Evolutionary conservation across 139 green algal species (phyloP).

Genomic region (Mychonastes homosphaera): DNA sequence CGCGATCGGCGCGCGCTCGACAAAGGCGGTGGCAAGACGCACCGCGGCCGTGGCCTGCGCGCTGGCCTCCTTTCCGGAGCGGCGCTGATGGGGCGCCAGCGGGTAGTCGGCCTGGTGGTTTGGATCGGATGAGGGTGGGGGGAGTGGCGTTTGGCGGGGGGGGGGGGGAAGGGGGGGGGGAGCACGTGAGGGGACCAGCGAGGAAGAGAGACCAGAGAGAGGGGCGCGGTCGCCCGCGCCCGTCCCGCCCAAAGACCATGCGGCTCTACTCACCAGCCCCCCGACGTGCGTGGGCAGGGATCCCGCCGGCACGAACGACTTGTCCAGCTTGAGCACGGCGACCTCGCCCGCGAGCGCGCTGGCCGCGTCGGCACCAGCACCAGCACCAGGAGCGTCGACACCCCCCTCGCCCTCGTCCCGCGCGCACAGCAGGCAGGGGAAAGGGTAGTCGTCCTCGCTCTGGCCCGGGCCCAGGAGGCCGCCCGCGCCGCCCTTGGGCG

Average conservation of each 20-base stretch:
- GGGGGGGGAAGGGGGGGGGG: background rate
- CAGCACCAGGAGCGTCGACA: conserved; percentile 12
- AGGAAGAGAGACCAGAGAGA: background rate
- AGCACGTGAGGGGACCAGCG: background rate
- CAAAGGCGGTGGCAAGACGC: conserved; percentile 4
- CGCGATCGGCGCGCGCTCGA: background rate
- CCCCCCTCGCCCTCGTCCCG: background rate
- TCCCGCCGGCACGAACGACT: conserved; percentile 24
- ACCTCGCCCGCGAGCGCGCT: conserved; percentile 7
- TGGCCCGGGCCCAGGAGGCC: conserved; percentile 5
- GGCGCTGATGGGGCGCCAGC: conserved; percentile 47
- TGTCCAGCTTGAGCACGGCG: conserved; percentile 10
- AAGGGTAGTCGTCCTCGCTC: conserved; percentile 11
- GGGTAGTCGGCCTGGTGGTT: conserved; percentile 58
- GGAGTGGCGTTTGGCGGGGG: background rate
- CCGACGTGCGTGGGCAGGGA: conserved; percentile 32
- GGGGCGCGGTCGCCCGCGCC: no score
- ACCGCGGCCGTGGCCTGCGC: conserved; percentile 26
- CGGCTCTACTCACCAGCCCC: conserved; percentile 14
- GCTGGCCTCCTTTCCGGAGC: conserved; percentile 46
- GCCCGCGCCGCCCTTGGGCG: background rate
- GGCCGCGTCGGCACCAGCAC: conserved; percentile 5
- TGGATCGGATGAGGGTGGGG: background rate
- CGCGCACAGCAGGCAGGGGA: conserved; percentile 20
- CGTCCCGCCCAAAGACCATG: no score